Percentiles rank a stretch among this genome's conserved stretches.
Evolutionary conservation across 2,329 filamentous ascomycete species (phyloP).

Genomic region (Fusarium duplospermum): DNA sequence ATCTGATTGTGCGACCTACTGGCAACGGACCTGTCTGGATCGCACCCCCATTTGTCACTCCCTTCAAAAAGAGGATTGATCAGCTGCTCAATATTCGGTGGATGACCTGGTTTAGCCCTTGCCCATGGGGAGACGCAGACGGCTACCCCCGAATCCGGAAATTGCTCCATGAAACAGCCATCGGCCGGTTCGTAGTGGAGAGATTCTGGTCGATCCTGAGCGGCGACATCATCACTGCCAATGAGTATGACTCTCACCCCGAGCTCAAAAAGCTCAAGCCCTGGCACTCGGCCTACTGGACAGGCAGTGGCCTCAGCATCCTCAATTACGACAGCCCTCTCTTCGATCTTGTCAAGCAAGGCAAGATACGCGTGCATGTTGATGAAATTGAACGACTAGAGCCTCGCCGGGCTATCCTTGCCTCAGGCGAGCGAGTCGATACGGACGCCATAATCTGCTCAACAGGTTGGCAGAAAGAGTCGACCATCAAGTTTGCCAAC

Average conservation of each 20-base stretch:
- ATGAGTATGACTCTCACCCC: conserved; percentile 58
- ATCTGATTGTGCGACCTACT: conserved; percentile 61
- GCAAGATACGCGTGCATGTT: conserved; percentile 60
- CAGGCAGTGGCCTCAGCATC: conserved; percentile 63
- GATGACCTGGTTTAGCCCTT: conserved; percentile 74
- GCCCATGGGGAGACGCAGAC: conserved; percentile 70
- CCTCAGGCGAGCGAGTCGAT: conserved; percentile 53
- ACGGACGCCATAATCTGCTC: conserved; percentile 62
- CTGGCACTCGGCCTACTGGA: conserved; percentile 57
- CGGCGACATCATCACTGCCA: conserved; percentile 58
- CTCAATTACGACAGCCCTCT: conserved; percentile 64
- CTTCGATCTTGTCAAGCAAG: conserved; percentile 62
- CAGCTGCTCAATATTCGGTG: conserved; percentile 64
- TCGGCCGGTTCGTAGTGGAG: conserved; percentile 61
- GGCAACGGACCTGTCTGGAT: conserved; percentile 68
- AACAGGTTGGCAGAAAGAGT: conserved; percentile 64
- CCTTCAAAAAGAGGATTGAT: conserved; percentile 70
- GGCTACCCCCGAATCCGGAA: conserved; percentile 60
- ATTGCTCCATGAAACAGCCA: conserved; percentile 62
- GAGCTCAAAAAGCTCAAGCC: conserved; percentile 55
- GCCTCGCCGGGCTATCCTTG: conserved; percentile 54
- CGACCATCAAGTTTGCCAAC: conserved; percentile 56
- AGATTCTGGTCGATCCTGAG: conserved; percentile 62
- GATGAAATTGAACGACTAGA: conserved; percentile 58
- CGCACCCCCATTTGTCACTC: conserved; percentile 68